Evolutionary conservation across 169 alveolate species (phyloP).

Genomic region (Blepharisma undulans): DNA sequence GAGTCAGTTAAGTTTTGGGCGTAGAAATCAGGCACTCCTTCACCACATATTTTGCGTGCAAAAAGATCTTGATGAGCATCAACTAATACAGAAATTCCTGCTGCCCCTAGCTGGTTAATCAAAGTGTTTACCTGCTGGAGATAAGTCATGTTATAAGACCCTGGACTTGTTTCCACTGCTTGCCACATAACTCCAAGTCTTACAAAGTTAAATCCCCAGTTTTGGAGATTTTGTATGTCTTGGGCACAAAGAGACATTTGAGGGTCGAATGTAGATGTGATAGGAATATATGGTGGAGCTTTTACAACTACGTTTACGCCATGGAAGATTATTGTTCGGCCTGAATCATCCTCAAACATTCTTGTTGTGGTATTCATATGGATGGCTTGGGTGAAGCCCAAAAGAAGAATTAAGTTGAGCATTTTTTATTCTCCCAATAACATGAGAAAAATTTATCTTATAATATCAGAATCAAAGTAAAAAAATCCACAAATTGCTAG

Average conservation of each 20-base stretch:
- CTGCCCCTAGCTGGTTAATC: slow-evolving; percentile 66
- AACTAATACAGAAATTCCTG: slow-evolving; percentile 73
- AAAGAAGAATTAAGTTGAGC: slow-evolving; percentile 2
- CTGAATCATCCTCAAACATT: slow-evolving; percentile 37
- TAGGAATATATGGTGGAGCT: slow-evolving; percentile 75
- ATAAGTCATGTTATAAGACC: slow-evolving; percentile 75
- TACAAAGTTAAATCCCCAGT: slow-evolving; percentile 81
- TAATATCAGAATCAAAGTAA: not conserved
- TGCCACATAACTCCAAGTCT: slow-evolving; percentile 88
- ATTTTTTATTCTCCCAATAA: slow-evolving; percentile 6
- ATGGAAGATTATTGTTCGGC: slow-evolving; percentile 64
- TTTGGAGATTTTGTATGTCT: slow-evolving; percentile 67
- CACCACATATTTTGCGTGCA: slow-evolving; percentile 73
- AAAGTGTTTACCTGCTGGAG: slow-evolving; percentile 65
- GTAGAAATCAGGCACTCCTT: slow-evolving; percentile 75
- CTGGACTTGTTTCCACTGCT: slow-evolving; percentile 77
- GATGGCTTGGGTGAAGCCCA: not conserved
- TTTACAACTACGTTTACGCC: slow-evolving; percentile 81
- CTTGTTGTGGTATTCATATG: slow-evolving; percentile 19
- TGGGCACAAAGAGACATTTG: slow-evolving; percentile 59
- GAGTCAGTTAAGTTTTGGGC: slow-evolving; percentile 40
- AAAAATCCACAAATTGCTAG: not conserved
- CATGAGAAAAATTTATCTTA: not conserved
- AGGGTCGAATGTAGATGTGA: slow-evolving; percentile 33
- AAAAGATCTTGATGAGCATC: slow-evolving; percentile 87